phyloP scores from a whole-genome alignment of 371 early-diverging fungal species.

The Fennellomyces sp. region DNA sequence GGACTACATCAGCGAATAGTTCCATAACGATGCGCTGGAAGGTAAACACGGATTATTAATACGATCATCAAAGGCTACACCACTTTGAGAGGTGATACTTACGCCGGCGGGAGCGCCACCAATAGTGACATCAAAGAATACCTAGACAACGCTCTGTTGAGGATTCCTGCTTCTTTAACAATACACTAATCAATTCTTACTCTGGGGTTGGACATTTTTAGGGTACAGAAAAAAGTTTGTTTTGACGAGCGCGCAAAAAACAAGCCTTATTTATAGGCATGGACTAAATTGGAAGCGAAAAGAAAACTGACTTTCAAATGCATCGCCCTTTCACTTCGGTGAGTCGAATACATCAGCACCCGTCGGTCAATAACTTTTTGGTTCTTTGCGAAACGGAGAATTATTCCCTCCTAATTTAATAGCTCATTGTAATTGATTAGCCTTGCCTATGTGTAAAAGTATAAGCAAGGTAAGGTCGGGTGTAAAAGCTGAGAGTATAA shows the following conservation, averaged over 20 bases:
- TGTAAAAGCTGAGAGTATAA: no score
- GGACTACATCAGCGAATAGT: constrained; percentile 91
- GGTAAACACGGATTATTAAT: constrained; percentile 48
- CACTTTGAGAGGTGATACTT: constrained; percentile 19
- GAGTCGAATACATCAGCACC: not conserved
- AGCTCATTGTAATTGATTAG: not conserved
- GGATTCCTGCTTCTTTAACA: not conserved
- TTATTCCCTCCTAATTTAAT: not conserved
- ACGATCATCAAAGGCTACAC: not conserved
- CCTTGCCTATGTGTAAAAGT: no score
- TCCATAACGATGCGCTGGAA: constrained; percentile 62
- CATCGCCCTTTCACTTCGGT: not conserved
- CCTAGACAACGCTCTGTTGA: constrained; percentile 32
- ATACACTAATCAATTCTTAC: constrained; percentile 3
- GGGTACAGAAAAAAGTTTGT: constrained; percentile 2
- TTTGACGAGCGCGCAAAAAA: not conserved
- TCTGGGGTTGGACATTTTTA: constrained; percentile 21
- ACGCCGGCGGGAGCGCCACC: constrained; percentile 58
- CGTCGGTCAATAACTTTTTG: not conserved
- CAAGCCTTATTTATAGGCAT: constrained; percentile 4
- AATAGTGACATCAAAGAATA: constrained; percentile 65
- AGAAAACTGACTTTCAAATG: constrained; percentile 2
- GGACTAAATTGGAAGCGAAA: constrained; percentile 1
- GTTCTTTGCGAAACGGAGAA: not conserved
- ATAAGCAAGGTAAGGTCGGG: no score